phyloP scores from a whole-genome alignment of 2,329 filamentous ascomycete genomes.

The Penicillium brevicompactum region DNA sequence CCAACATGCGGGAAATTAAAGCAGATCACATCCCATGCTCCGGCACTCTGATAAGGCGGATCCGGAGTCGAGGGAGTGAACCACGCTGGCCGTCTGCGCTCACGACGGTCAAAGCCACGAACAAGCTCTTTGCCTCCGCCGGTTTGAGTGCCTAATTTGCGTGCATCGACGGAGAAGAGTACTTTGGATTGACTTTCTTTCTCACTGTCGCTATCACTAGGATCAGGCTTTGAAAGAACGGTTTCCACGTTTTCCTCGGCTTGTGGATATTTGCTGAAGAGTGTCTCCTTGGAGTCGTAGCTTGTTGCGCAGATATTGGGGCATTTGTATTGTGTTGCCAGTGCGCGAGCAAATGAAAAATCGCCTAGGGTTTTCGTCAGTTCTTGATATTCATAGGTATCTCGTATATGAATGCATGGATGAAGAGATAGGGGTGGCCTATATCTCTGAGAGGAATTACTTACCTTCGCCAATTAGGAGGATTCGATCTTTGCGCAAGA shows the following conservation, averaged over 20 bases:
- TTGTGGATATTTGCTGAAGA: constrained; percentile 75
- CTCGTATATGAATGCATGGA: background rate
- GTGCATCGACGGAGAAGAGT: constrained; percentile 47
- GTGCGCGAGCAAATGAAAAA: constrained; percentile 51
- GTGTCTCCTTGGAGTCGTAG: constrained; percentile 47
- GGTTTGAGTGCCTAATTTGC: constrained; percentile 40
- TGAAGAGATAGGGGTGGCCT: background rate
- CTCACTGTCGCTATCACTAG: background rate
- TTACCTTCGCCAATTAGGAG: constrained; percentile 49
- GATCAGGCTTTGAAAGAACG: background rate
- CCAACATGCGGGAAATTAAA: constrained; percentile 99
- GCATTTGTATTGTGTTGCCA: constrained; percentile 45
- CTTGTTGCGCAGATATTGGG: constrained; percentile 46
- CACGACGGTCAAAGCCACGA: constrained; percentile 38
- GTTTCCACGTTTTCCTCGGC: constrained; percentile 36
- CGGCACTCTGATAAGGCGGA: constrained; percentile 19
- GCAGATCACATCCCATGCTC: constrained; percentile 72
- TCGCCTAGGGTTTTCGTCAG: constrained; percentile 25
- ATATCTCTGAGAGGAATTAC: constrained; percentile 7
- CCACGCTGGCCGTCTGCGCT: constrained; percentile 34
- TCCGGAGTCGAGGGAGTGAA: constrained; percentile 16
- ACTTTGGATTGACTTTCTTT: constrained; percentile 29
- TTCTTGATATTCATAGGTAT: background rate
- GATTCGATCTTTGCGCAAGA: constrained; percentile 44
- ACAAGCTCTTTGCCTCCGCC: constrained; percentile 48